Evolutionary conservation across 495 filamentous ascomycete genomes (phyloP).

Genomic region (Neurospora terricola): DNA sequence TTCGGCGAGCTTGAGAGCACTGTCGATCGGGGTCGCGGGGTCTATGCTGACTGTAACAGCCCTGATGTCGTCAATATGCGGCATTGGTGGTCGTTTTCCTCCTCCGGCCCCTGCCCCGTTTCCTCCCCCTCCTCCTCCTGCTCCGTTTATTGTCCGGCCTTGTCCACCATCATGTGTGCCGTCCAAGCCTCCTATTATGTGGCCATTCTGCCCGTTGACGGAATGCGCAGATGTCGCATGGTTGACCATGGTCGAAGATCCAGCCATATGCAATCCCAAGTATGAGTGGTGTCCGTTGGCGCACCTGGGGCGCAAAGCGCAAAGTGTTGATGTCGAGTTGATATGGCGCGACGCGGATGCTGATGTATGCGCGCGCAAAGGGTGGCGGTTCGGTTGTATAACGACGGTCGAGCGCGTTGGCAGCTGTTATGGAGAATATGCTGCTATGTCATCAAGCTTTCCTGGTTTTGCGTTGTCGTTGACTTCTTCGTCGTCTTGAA

Average conservation of each 20-base stretch:
- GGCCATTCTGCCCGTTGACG: not conserved
- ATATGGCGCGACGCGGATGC: not conserved
- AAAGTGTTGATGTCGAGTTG: not conserved
- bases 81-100: constrained; percentile 35
- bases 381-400: not conserved
- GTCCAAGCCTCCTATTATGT: not conserved
- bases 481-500: not conserved
- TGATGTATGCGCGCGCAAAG: not conserved
- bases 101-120: constrained; percentile 2
- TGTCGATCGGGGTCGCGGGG: constrained; percentile 35
- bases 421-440: not conserved
- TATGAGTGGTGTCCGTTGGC: not conserved
- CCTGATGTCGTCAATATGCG: constrained; percentile 68
- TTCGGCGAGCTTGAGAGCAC: constrained; percentile 41
- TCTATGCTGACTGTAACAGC: constrained; percentile 35
- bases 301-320: not conserved
- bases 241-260: constrained; percentile 12
- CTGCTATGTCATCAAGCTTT: not conserved
- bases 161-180: not conserved
- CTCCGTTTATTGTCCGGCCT: not conserved
- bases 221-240: constrained; percentile 7
- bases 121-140: not conserved
- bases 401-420: not conserved
- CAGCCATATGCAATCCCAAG: constrained; percentile 6
- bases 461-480: not conserved